Percentiles rank a stretch among this genome's conserved stretches.
phyloP scores from a whole-genome alignment of 2,329 filamentous ascomycete species.

The Diaporthe sp. region DNA sequence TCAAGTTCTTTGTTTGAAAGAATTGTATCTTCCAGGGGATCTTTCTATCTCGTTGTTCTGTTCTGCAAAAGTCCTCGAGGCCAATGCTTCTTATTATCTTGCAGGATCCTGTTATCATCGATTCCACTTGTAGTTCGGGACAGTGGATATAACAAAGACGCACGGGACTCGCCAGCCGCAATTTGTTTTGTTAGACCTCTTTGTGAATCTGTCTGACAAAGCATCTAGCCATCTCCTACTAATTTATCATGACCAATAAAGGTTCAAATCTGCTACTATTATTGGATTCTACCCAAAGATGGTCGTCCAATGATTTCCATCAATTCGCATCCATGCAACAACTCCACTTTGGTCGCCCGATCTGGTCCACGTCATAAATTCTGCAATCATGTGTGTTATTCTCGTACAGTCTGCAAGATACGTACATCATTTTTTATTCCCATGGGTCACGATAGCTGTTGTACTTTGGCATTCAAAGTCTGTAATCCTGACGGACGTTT shows the following conservation, averaged over 20 bases:
- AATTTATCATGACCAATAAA: too few relatives aligned
- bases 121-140: neutral
- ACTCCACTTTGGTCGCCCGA: neutral
- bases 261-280: too few relatives aligned
- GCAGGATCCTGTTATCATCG: neutral
- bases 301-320: neutral
- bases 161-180: too few relatives aligned
- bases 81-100: neutral
- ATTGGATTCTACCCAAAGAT: too few relatives aligned
- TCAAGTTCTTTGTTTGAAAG: too few relatives aligned
- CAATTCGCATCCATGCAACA: neutral
- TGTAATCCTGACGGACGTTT: neutral
- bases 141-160: neutral
- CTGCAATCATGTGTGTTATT: neutral
- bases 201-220: too few relatives aligned
- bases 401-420: neutral
- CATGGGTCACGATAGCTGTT: constrained; percentile 4
- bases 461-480: neutral
- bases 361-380: neutral
- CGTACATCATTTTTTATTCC: neutral
- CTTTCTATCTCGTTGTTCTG: neutral
- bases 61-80: neutral
- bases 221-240: too few relatives aligned
- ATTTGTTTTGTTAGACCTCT: too few relatives aligned
- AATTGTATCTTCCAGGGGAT: neutral